phyloP scores from a whole-genome alignment of 495 filamentous ascomycete species.

The Penicillium parvum region DNA sequence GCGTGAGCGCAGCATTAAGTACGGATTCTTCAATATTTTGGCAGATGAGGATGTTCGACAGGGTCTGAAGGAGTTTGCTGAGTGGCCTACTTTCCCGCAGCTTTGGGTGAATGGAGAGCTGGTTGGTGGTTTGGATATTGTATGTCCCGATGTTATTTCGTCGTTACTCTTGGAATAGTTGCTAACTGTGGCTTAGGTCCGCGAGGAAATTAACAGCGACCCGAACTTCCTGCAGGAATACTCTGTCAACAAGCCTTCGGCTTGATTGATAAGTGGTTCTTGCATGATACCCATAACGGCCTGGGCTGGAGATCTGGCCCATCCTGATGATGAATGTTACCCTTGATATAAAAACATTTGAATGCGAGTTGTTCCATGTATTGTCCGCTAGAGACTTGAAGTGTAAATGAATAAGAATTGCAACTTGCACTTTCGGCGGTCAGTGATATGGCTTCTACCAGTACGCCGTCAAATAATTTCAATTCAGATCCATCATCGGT shows the following conservation, averaged over 20 bases:
- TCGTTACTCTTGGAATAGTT: slow-evolving; percentile 1
- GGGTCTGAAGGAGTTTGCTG: slow-evolving; percentile 89
- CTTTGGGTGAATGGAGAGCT: slow-evolving; percentile 78
- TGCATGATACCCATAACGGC: slow-evolving; percentile 24
- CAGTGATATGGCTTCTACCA: no score
- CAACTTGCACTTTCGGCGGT: no score
- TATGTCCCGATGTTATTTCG: slow-evolving; percentile 49
- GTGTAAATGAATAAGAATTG: no score
- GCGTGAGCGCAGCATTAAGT: slow-evolving; percentile 83
- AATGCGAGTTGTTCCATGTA: not conserved
- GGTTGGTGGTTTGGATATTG: slow-evolving; percentile 93
- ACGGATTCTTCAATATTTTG: slow-evolving; percentile 98
- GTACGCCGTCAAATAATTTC: no score
- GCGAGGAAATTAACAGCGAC: slow-evolving; percentile 68
- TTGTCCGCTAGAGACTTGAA: not conserved
- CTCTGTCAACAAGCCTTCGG: slow-evolving; percentile 39
- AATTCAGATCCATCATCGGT: no score
- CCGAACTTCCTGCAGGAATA: slow-evolving; percentile 73
- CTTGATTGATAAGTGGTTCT: slow-evolving; percentile 5
- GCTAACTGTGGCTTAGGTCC: slow-evolving; percentile 55
- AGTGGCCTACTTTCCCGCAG: slow-evolving; percentile 97
- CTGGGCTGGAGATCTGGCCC: slow-evolving; percentile 10
- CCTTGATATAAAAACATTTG: slow-evolving; percentile 12
- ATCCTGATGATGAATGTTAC: slow-evolving; percentile 23
- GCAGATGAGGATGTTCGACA: slow-evolving; percentile 97